Percentiles rank a stretch among this genome's conserved stretches.
Conservation (phyloP, 2,329 filamentous ascomycete species). For the Botrytis fabae region DNA sequence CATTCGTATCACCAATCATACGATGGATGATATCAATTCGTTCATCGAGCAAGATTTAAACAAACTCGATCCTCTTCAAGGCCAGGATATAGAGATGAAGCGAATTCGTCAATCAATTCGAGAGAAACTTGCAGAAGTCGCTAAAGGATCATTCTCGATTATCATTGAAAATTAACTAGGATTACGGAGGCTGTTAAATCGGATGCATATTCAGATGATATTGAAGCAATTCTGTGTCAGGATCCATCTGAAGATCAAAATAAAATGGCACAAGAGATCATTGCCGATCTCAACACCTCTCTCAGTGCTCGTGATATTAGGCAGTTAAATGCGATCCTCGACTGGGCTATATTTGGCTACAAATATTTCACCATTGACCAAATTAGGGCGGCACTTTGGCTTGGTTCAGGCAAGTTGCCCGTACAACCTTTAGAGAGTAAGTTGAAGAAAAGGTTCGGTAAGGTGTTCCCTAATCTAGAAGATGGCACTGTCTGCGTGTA, state of each 20-base stretch:
- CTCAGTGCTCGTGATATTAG: too few species aligned
- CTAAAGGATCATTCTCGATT: neutral
- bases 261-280: neutral
- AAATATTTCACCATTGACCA: too few species aligned
- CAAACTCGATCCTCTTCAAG: accelerated
- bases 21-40: neutral
- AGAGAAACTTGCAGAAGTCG: neutral
- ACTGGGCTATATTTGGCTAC: too few species aligned
- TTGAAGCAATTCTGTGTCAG: neutral
- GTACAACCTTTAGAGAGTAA: too few species aligned
- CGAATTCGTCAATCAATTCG: neutral
- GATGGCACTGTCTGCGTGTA: too few species aligned
- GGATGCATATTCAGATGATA: neutral
- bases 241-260: neutral
- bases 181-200: neutral
- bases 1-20: accelerated
- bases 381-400: too few species aligned
- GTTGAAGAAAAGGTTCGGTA: too few species aligned
- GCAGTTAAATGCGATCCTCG: too few species aligned
- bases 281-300: neutral
- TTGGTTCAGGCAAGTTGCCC: too few species aligned
- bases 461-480: accelerated
- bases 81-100: neutral
- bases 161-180: accelerated
- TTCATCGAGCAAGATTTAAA: neutral